Percentiles rank a stretch among this genome's conserved stretches.
phyloP scores from a whole-genome alignment of 129 eudicot genomes.

The Ambrosia trifida region DNA sequence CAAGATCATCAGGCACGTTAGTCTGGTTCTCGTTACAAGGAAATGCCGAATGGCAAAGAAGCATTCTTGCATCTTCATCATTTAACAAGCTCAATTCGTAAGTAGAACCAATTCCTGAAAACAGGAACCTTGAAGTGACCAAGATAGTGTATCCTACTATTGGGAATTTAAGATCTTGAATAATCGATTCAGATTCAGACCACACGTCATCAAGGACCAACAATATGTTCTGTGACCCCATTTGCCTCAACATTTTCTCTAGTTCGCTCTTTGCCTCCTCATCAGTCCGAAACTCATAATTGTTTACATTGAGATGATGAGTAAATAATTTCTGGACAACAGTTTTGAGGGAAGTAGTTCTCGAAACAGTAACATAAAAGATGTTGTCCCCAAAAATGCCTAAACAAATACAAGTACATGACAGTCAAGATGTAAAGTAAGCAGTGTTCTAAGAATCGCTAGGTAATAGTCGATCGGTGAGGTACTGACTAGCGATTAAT shows the following conservation, averaged over 20 bases:
- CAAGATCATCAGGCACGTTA: constrained; percentile 40
- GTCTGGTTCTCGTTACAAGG: constrained; percentile 6
- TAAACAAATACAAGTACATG: constrained; percentile 16
- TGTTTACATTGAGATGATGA: constrained; percentile 12
- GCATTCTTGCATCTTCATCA: constrained; percentile 45
- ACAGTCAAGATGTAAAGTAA: not conserved
- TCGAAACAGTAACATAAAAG: constrained; percentile 48
- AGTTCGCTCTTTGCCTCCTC: constrained; percentile 48
- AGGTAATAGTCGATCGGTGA: too few relatives aligned
- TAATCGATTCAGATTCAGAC: constrained; percentile 37
- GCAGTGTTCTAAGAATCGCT: too few relatives aligned
- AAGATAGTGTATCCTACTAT: constrained; percentile 39
- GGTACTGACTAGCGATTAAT: too few relatives aligned
- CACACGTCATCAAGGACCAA: constrained; percentile 59
- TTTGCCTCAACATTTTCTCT: constrained; percentile 23
- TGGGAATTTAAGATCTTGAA: constrained; percentile 30
- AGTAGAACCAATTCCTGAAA: constrained; percentile 33
- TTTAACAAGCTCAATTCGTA: constrained; percentile 36
- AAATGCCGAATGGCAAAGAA: constrained; percentile 44
- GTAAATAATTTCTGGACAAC: constrained; percentile 32
- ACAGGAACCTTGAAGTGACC: constrained; percentile 49
- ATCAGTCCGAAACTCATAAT: constrained; percentile 31
- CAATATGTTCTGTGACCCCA: constrained; percentile 32
- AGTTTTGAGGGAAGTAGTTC: constrained; percentile 29
- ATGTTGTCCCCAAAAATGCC: constrained; percentile 43